These are phyloP conservation scores for Hygrocybe punicea DNA, from an alignment of 768 basidiomycete genomes.

Conservation along the genomic window DNA sequence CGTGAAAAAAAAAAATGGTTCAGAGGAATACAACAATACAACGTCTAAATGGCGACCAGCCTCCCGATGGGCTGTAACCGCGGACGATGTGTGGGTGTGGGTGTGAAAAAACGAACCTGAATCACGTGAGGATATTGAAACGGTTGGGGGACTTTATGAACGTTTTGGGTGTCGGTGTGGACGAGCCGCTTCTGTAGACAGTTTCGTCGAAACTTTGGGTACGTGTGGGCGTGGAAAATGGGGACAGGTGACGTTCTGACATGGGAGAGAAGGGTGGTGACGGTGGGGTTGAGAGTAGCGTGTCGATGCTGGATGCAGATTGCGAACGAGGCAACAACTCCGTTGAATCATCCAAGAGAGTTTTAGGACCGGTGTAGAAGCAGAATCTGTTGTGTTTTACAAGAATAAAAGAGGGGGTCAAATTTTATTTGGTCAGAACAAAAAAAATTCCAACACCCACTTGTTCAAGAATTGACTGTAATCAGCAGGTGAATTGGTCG, in stretches of 20 bases:
- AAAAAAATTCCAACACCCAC: constrained; percentile 38
- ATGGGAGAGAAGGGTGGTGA: constrained; percentile 22
- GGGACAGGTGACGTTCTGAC: constrained; percentile 9
- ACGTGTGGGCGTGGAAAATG: constrained; percentile 30
- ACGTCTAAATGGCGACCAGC: no score
- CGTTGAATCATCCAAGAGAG: constrained; percentile 8
- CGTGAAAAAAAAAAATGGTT: no score
- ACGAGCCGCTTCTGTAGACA: constrained; percentile 9
- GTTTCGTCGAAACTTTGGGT: constrained; percentile 8
- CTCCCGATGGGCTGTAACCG: no score
- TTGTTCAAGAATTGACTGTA: constrained; percentile 64
- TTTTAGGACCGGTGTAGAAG: constrained; percentile 68
- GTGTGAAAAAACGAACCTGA: no score
- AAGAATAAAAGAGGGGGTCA: background rate
- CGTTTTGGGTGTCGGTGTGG: constrained; percentile 12
- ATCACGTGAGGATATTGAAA: background rate
- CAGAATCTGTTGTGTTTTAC: constrained; percentile 67
- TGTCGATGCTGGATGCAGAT: constrained; percentile 56
- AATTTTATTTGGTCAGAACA: background rate
- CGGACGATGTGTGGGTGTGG: background rate
- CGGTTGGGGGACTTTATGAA: background rate
- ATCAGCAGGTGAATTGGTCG: constrained; percentile 34
- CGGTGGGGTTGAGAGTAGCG: constrained; percentile 39
- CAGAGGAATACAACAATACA: no score
- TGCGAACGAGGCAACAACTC: constrained; percentile 34